These are phyloP conservation scores for Echium plantagineum DNA, from an alignment of 257 asterid genomes.

Conservation along the genomic window DNA sequence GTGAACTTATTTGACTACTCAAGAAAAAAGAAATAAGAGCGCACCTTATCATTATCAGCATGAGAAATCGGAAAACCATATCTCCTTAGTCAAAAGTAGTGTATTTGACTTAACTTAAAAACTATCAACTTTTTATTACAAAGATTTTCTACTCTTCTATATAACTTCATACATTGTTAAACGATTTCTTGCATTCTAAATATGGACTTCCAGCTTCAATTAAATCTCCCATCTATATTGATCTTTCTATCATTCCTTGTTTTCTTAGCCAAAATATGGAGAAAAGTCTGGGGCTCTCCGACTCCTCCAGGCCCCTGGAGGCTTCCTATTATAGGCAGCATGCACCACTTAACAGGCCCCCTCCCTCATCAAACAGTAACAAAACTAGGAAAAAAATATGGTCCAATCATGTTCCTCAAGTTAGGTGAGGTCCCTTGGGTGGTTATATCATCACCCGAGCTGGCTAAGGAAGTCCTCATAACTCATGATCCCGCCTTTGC, in stretches of 20 bases:
- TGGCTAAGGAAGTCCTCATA: conserved; percentile 1
- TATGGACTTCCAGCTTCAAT: neutral
- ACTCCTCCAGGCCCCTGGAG: conserved; percentile 13
- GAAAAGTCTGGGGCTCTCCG: neutral
- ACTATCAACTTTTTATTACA: too few species aligned
- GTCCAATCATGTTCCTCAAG: conserved; percentile 4
- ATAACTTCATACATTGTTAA: neutral
- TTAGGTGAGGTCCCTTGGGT: conserved; percentile 4
- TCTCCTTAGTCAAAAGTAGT: too few species aligned
- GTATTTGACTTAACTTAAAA: too few species aligned
- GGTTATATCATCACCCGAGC: conserved; percentile 1
- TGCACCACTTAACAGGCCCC: conserved; percentile 8
- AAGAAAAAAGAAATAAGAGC: too few species aligned
- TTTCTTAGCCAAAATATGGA: neutral
- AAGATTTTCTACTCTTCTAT: neutral
- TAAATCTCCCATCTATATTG: neutral
- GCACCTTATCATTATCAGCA: too few species aligned
- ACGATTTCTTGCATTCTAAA: neutral
- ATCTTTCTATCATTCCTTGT: conserved; percentile 3
- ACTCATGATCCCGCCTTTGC: conserved; percentile 4
- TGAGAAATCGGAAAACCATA: too few species aligned
- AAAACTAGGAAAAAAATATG: conserved; percentile 6
- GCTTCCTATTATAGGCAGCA: conserved; percentile 5
- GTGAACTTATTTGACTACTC: too few species aligned
- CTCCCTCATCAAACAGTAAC: neutral